These are phyloP conservation scores for Pseudocercospora fijiensis DNA, from an alignment of 2,329 filamentous ascomycete genomes.

Conservation along the genomic window DNA sequence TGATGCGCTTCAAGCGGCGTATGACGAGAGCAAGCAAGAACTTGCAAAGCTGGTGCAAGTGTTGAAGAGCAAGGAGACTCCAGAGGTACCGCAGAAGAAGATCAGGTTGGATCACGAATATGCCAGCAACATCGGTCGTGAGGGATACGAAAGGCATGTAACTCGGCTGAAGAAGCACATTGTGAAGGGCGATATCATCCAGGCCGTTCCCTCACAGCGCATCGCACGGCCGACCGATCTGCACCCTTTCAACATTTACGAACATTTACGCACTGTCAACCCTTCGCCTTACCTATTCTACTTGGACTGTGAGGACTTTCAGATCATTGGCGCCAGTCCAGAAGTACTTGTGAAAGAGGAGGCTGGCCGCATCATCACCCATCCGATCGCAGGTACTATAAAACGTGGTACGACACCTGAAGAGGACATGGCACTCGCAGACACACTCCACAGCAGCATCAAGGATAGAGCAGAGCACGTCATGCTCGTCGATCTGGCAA, in stretches of 20 bases:
- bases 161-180: constrained; percentile 86
- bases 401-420: constrained; percentile 77
- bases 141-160: constrained; percentile 90
- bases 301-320: constrained; percentile 85
- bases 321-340: constrained; percentile 91
- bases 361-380: constrained; percentile 80
- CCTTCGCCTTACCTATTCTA: constrained; percentile 98
- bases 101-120: constrained; percentile 75
- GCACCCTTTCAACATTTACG: constrained; percentile 97
- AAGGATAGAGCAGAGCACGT: constrained; percentile 96
- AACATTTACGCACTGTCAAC: constrained; percentile 93
- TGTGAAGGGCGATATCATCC: constrained; percentile 88
- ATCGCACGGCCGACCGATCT: constrained; percentile 84
- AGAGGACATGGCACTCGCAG: constrained; percentile 77
- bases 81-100: constrained; percentile 63
- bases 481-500: constrained; percentile 93
- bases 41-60: constrained; percentile 69
- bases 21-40: constrained; percentile 63
- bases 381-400: constrained; percentile 95
- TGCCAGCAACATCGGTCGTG: constrained; percentile 84
- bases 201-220: constrained; percentile 92
- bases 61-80: constrained; percentile 72
- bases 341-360: constrained; percentile 93
- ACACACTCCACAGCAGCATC: constrained; percentile 72
- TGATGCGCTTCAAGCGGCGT: constrained; percentile 63